Evolutionary conservation across 1,284 basidiomycete genomes (phyloP).

Genomic region (Cronartium ribicola): DNA sequence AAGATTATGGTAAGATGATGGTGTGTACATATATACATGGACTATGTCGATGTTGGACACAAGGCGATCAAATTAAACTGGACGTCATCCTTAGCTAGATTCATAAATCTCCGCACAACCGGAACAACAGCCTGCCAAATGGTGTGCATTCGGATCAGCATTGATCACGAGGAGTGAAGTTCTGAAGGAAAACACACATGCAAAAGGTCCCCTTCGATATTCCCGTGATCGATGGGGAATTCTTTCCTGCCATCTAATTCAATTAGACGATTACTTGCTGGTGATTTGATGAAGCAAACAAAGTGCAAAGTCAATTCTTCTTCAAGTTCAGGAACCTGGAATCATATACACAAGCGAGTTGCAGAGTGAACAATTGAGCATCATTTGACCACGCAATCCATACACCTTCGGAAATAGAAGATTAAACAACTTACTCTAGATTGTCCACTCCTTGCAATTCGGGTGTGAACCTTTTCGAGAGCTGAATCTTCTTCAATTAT

Average conservation of each 20-base stretch:
- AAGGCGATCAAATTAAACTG: constrained; percentile 39
- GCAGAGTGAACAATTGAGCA: no score
- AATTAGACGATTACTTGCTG: constrained; percentile 43
- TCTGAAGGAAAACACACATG: constrained; percentile 8
- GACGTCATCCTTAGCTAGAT: constrained; percentile 10
- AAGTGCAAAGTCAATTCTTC: constrained; percentile 51
- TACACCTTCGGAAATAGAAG: not conserved
- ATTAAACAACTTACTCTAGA: constrained; percentile 48
- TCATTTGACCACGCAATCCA: no score
- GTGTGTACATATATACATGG: no score
- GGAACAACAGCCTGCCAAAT: constrained; percentile 26
- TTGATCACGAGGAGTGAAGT: not conserved
- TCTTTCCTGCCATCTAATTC: constrained; percentile 50
- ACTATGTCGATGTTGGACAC: constrained; percentile 17
- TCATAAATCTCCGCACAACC: constrained; percentile 30
- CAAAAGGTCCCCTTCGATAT: constrained; percentile 18
- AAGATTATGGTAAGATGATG: no score
- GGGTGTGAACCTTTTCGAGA: constrained; percentile 20
- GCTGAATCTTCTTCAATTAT: constrained; percentile 24
- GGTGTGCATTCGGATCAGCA: not conserved
- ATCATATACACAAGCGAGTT: not conserved
- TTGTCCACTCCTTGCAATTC: constrained; percentile 46
- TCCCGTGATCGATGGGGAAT: constrained; percentile 47
- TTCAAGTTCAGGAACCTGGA: constrained; percentile 47
- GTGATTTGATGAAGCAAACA: constrained; percentile 49